These are phyloP conservation scores for Aquilaria sinensis DNA, from an alignment of 345 rosid species.

Conservation along the genomic window DNA sequence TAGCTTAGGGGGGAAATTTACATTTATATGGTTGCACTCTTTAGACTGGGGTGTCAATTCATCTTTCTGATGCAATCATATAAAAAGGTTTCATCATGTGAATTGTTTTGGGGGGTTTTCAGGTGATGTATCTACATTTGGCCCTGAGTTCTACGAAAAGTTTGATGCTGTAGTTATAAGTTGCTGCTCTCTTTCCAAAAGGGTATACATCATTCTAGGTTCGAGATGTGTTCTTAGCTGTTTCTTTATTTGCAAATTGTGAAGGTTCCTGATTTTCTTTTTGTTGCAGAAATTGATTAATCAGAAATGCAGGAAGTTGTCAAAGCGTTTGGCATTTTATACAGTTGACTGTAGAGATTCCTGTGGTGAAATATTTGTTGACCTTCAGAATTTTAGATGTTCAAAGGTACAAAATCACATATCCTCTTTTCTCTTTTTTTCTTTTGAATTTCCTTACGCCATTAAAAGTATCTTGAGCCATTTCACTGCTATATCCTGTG, in stretches of 20 bases:
- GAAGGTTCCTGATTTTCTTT: not conserved
- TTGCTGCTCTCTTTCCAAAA: conserved; percentile 51
- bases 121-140: conserved; percentile 69
- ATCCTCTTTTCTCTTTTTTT: too few relatives aligned
- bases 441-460: too few relatives aligned
- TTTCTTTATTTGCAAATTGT: not conserved
- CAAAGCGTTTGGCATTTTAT: conserved; percentile 78
- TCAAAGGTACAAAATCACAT: conserved; percentile 31
- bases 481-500: too few relatives aligned
- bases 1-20: not conserved
- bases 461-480: too few relatives aligned
- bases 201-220: conserved; percentile 28
- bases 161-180: conserved; percentile 77
- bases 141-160: conserved; percentile 51
- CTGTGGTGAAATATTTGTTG: conserved; percentile 87
- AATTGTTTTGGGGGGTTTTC: conserved; percentile 10
- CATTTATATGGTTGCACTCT: not conserved
- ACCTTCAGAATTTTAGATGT: conserved; percentile 62
- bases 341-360: conserved; percentile 79
- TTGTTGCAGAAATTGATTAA: conserved; percentile 59
- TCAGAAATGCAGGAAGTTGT: conserved; percentile 63
- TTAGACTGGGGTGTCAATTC: too few relatives aligned
- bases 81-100: not conserved
- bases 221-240: not conserved
- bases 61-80: not conserved